Percentiles rank a stretch among this genome's conserved stretches.
Conservation (phyloP, 2,329 filamentous ascomycete genomes). For the Teratosphaeria epicoccoides region DNA sequence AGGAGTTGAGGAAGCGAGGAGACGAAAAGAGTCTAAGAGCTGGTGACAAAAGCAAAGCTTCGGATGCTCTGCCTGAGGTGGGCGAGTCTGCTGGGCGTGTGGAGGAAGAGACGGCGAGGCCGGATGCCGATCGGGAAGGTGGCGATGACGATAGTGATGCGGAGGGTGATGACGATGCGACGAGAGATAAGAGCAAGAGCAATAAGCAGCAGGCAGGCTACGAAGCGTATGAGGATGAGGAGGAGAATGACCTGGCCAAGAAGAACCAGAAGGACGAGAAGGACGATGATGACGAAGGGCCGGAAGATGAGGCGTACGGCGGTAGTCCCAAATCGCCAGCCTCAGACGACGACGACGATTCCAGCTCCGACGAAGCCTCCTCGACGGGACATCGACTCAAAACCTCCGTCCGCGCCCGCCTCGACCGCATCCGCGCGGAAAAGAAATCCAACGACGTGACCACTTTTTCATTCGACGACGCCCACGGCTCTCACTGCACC, state of each 20-base stretch:
- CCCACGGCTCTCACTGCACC: conserved; percentile 61
- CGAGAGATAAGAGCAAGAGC: conserved; percentile 59
- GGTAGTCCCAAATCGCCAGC: conserved; percentile 32
- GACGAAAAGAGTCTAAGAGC: conserved; percentile 46
- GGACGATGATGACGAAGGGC: conserved; percentile 50
- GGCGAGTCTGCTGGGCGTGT: conserved; percentile 50
- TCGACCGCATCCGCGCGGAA: conserved; percentile 53
- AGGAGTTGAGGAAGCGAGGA: conserved; percentile 69
- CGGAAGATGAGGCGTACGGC: conserved; percentile 46
- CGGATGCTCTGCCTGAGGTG: conserved; percentile 65
- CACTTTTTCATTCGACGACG: conserved; percentile 69
- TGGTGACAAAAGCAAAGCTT: conserved; percentile 34
- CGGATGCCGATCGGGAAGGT: conserved; percentile 38
- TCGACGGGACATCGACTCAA: conserved; percentile 15
- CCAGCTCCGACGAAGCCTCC: conserved; percentile 3
- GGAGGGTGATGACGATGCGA: conserved; percentile 46
- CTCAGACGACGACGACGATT: conserved; percentile 17
- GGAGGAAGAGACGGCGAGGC: conserved; percentile 37
- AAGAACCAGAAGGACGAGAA: conserved; percentile 48
- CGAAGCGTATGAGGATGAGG: conserved; percentile 87
- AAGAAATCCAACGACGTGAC: conserved; percentile 53
- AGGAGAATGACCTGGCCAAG: conserved; percentile 65
- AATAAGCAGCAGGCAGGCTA: conserved; percentile 75
- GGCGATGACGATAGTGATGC: conserved; percentile 63
- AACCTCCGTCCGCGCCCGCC: conserved; percentile 42